These are phyloP conservation scores for Oropetium thomaeum DNA, from an alignment of 176 grass and related monocot genomes.

Conservation along the genomic window DNA sequence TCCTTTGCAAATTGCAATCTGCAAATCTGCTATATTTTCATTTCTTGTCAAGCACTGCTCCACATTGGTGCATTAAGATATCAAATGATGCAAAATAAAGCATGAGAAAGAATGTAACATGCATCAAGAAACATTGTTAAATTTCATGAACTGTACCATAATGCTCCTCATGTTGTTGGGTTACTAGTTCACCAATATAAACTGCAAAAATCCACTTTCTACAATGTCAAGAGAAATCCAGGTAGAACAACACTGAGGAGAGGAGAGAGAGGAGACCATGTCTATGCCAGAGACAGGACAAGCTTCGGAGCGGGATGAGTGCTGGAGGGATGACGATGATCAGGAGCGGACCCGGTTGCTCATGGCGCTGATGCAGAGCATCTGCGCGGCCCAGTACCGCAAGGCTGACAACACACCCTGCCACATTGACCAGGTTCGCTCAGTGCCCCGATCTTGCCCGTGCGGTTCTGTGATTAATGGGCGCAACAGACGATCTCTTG, in stretches of 20 bases:
- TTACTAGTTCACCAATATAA: too few species aligned
- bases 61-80: too few species aligned
- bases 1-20: too few species aligned
- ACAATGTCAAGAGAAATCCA: too few species aligned
- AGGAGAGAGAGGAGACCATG: constrained; percentile 19
- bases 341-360: constrained; percentile 39
- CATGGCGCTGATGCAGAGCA: constrained; percentile 47
- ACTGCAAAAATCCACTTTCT: too few species aligned
- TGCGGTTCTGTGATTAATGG: not conserved
- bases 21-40: too few species aligned
- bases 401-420: constrained; percentile 58
- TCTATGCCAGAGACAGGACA: constrained; percentile 37
- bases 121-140: too few species aligned
- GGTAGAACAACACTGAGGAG: not conserved
- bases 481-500: not conserved
- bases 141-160: too few species aligned
- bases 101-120: too few species aligned
- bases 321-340: constrained; percentile 28
- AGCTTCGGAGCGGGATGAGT: constrained; percentile 29
- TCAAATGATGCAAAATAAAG: too few species aligned
- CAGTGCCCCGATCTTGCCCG: not conserved
- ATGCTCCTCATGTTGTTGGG: too few species aligned
- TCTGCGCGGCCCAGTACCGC: constrained; percentile 48
- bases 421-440: constrained; percentile 48
- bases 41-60: too few species aligned